phyloP scores from a whole-genome alignment of 805 yeast genomes.

The Pichia californica region DNA sequence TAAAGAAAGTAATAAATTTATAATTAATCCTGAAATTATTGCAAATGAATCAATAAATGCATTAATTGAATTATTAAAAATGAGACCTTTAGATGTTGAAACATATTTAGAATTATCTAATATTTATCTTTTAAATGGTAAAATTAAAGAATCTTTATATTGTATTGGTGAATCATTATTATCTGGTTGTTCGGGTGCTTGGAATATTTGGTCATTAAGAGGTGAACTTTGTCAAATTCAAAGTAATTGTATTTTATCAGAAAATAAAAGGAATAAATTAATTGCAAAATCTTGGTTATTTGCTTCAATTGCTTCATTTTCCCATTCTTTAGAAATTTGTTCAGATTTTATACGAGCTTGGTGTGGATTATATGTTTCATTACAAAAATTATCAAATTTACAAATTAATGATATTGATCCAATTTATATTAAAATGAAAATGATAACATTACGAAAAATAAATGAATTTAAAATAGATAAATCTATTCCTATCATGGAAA shows the following conservation, averaged over 20 bases:
- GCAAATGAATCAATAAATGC: slow-evolving; percentile 9
- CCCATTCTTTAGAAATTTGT: slow-evolving; percentile 67
- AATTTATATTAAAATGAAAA: slow-evolving; percentile 22
- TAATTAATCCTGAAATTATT: slow-evolving; percentile 1
- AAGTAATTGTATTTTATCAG: neutral
- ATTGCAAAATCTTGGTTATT: slow-evolving; percentile 7
- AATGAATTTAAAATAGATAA: slow-evolving; percentile 28
- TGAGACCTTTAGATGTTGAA: slow-evolving; percentile 68
- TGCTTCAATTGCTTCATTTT: slow-evolving; percentile 12
- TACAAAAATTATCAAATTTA: slow-evolving; percentile 5
- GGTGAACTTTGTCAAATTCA: slow-evolving; percentile 43
- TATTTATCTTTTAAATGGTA: slow-evolving; percentile 53
- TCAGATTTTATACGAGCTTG: slow-evolving; percentile 60
- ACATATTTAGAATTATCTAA: slow-evolving; percentile 75
- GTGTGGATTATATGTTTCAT: slow-evolving; percentile 24
- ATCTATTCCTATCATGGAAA: slow-evolving; percentile 27
- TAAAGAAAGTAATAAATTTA: neutral
- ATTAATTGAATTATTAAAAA: slow-evolving; percentile 40
- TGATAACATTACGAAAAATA: slow-evolving; percentile 33
- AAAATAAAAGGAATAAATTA: neutral
- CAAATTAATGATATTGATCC: slow-evolving; percentile 3
- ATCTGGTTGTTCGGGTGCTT: slow-evolving; percentile 34
- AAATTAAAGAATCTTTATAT: slow-evolving; percentile 59
- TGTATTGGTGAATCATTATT: slow-evolving; percentile 64
- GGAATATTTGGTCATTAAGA: slow-evolving; percentile 54